phyloP scores from a whole-genome alignment of 306 rosid species.

The Pterocarpus santalinus region DNA sequence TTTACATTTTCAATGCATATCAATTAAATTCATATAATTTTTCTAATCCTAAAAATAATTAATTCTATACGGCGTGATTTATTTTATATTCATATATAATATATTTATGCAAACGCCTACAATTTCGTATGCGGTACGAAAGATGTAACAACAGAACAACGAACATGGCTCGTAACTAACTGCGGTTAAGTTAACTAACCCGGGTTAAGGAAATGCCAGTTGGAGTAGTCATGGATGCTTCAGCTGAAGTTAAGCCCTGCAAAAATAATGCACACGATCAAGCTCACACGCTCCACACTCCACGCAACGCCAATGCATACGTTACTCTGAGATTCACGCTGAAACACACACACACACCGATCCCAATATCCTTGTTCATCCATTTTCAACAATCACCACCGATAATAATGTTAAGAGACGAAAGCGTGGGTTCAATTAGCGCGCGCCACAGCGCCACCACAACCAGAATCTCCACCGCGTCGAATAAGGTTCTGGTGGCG shows the following conservation, averaged over 20 bases:
- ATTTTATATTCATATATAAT: too few species aligned
- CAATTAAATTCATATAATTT: too few species aligned
- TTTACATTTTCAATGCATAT: too few species aligned
- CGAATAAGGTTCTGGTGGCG: slow-evolving; percentile 83
- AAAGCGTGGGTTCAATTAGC: slow-evolving; percentile 59
- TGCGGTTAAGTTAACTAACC: not conserved
- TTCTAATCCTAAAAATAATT: too few species aligned
- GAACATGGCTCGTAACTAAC: not conserved
- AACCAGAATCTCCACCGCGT: slow-evolving; percentile 20
- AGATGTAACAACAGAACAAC: not conserved
- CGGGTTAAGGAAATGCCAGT: not conserved
- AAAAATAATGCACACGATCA: not conserved
- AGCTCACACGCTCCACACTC: not conserved
- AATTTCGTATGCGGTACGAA: not conserved
- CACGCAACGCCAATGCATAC: too few species aligned
- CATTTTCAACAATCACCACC: not conserved
- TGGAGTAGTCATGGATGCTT: not conserved
- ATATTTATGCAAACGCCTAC: not conserved
- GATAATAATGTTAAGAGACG: slow-evolving; percentile 44
- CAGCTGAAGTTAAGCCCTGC: not conserved
- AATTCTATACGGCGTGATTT: too few species aligned
- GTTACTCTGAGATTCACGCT: too few species aligned
- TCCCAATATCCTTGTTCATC: slow-evolving; percentile 29
- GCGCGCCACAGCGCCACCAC: slow-evolving; percentile 51
- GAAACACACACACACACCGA: not conserved